Percentiles rank a stretch among this genome's conserved stretches.
These are phyloP conservation scores for Dianthus caryophyllus DNA, from an alignment of 148 eudicot species.

Conservation along the genomic window DNA sequence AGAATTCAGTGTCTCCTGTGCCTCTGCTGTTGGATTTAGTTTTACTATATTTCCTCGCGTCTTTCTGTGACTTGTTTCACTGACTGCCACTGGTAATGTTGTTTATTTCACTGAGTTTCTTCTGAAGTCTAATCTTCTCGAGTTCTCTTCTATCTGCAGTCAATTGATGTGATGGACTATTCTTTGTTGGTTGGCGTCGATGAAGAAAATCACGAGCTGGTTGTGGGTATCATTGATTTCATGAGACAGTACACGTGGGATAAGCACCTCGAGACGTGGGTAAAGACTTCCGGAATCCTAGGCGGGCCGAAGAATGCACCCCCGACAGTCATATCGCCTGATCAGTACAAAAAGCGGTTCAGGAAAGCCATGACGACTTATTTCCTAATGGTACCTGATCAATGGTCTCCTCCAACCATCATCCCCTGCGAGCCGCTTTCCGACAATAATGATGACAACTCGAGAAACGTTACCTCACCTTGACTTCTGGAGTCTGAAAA, in stretches of 20 bases:
- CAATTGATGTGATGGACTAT: constrained; percentile 69
- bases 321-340: constrained; percentile 68
- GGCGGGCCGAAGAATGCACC: constrained; percentile 61
- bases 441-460: constrained; percentile 36
- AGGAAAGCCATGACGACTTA: constrained; percentile 75
- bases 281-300: constrained; percentile 67
- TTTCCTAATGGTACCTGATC: constrained; percentile 67
- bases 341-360: constrained; percentile 72
- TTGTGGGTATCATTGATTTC: constrained; percentile 66
- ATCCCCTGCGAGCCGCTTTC: constrained; percentile 30
- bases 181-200: constrained; percentile 66
- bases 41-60: too few species aligned
- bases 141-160: constrained; percentile 31
- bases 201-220: constrained; percentile 57
- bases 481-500: constrained; percentile 14
- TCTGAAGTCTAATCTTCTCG: background rate
- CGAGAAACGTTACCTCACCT: constrained; percentile 19
- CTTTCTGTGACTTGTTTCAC: too few species aligned
- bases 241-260: constrained; percentile 84
- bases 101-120: background rate
- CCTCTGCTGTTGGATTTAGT: background rate
- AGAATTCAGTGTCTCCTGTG: background rate
- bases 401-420: constrained; percentile 46
- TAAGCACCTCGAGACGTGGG: constrained; percentile 81
- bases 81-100: too few species aligned